Percentiles rank a stretch among this genome's conserved stretches.
Evolutionary conservation across 768 basidiomycete genomes (phyloP).

Genomic region (Auriscalpium vulgare): DNA sequence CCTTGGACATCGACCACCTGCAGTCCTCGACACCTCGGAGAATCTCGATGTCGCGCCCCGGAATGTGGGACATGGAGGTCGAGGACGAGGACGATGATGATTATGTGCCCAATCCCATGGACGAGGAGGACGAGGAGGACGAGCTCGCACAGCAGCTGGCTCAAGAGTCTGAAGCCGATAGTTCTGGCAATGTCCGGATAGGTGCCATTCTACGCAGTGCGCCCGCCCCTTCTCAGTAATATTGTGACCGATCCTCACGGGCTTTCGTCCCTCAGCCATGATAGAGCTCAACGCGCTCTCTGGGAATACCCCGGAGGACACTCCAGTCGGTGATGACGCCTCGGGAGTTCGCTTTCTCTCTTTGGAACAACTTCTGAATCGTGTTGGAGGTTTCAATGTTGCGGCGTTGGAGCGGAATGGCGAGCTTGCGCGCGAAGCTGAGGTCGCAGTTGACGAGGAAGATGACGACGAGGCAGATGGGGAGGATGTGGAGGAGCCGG

Average conservation of each 20-base stretch:
- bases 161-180: slow-evolving; percentile 5
- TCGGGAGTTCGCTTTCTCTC: background rate
- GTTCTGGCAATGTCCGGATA: background rate
- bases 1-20: too few relatives aligned
- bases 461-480: slow-evolving; percentile 26
- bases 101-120: slow-evolving; percentile 23
- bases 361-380: background rate
- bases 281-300: slow-evolving; percentile 20
- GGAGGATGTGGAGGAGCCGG: slow-evolving; percentile 24
- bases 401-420: background rate
- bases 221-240: background rate
- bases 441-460: slow-evolving; percentile 27
- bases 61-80: slow-evolving; percentile 19
- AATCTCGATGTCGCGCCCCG: too few relatives aligned
- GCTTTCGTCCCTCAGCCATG: background rate
- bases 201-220: background rate
- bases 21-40: too few relatives aligned
- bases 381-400: too few relatives aligned
- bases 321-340: background rate
- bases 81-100: slow-evolving; percentile 28
- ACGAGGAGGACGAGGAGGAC: slow-evolving; percentile 22
- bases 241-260: background rate
- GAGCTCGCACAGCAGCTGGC: slow-evolving; percentile 2
- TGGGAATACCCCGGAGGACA: slow-evolving; percentile 1
- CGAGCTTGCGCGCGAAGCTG: background rate